Evolutionary conservation across 73 alveolate species (phyloP).

Genomic region (Blepharisma stoltei): DNA sequence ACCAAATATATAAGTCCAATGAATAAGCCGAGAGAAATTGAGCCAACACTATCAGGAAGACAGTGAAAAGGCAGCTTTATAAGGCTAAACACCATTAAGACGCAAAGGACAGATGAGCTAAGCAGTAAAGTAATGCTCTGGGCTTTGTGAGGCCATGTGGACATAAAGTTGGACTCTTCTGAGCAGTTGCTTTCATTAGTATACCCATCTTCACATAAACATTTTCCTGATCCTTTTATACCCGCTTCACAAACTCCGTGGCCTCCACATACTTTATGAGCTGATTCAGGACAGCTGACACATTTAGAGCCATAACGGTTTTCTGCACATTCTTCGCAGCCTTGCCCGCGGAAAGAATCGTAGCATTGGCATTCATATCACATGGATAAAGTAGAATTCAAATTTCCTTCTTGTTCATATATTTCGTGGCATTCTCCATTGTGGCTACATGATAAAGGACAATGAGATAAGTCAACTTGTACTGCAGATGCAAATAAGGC

Average conservation of each 20-base stretch:
- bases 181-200: neutral
- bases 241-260: conserved; percentile 30
- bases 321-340: conserved; percentile 2
- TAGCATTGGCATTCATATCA: conserved; percentile 3
- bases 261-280: conserved; percentile 5
- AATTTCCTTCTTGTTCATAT: neutral
- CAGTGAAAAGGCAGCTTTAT: neutral
- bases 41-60: conserved; percentile 12
- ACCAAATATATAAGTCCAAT: neutral
- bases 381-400: no score
- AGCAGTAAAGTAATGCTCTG: neutral
- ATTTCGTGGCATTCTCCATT: conserved; percentile 16
- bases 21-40: neutral
- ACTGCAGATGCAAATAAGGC: neutral
- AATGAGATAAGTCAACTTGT: conserved; percentile 1
- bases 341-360: neutral
- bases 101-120: neutral
- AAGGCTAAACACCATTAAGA: neutral
- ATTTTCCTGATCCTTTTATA: conserved; percentile 5
- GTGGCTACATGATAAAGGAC: neutral
- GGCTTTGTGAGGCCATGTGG: neutral
- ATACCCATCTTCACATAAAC: conserved; percentile 21
- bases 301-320: conserved; percentile 20
- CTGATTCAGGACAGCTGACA: neutral
- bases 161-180: conserved; percentile 1